phyloP scores from a whole-genome alignment of 768 basidiomycete species.

The Amanita muscaria region DNA sequence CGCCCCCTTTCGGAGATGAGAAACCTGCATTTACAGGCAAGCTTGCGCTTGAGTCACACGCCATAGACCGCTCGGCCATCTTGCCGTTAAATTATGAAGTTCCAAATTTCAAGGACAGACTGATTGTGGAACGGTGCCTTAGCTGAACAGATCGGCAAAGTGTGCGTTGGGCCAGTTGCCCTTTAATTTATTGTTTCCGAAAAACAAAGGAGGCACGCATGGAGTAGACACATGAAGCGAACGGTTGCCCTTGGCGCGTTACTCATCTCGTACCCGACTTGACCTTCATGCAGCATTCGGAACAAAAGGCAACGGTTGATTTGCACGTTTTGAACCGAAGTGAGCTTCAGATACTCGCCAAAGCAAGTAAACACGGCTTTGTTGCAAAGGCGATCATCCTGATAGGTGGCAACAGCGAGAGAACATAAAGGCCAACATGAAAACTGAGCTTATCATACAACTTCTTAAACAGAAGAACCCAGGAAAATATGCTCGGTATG shows the following conservation, averaged over 20 bases:
- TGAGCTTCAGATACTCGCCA: constrained; percentile 3
- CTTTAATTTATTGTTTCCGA: too few relatives aligned
- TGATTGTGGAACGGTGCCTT: too few relatives aligned
- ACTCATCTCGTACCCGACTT: neutral
- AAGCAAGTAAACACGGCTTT: neutral
- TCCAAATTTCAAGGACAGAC: too few relatives aligned
- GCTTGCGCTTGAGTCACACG: constrained; percentile 47
- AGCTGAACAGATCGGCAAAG: too few relatives aligned
- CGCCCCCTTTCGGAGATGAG: constrained; percentile 29
- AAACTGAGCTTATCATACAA: neutral
- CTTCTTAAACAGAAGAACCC: constrained; percentile 1
- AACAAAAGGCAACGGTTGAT: neutral
- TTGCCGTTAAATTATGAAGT: constrained; percentile 28
- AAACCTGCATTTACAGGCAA: constrained; percentile 23
- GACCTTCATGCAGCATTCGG: neutral
- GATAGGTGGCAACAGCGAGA: neutral
- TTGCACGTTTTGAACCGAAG: constrained; percentile 1
- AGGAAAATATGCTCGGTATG: neutral
- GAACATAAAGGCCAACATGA: constrained; percentile 2
- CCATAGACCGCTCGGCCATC: constrained; percentile 59
- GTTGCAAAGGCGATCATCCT: neutral
- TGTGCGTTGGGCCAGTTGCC: too few relatives aligned
- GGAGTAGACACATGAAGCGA: neutral
- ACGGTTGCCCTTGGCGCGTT: neutral
- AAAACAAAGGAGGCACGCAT: too few relatives aligned